Evolutionary conservation across 2,329 filamentous ascomycete species (phyloP).

Genomic region (Tolypocladium album): DNA sequence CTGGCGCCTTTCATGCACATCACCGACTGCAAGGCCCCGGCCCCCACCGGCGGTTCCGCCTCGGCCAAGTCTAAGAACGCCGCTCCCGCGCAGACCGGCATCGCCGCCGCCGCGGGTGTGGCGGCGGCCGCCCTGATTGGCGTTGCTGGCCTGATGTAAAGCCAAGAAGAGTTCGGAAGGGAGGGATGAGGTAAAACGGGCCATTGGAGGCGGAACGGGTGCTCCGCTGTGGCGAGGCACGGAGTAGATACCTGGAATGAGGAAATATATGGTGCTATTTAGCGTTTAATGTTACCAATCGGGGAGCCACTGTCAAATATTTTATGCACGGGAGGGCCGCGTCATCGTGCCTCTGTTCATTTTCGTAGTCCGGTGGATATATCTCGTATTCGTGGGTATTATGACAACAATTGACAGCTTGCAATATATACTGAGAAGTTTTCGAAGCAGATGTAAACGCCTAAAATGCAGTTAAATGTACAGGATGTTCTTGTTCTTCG

Average conservation of each 20-base stretch:
- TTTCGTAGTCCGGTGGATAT: too few species aligned
- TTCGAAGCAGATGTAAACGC: neutral
- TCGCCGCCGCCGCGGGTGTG: neutral
- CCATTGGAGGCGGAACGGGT: neutral
- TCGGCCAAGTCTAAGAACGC: neutral
- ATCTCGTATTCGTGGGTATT: neutral
- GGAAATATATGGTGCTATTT: neutral
- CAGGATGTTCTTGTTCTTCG: constrained; percentile 11
- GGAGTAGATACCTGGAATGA: neutral
- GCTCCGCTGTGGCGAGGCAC: neutral
- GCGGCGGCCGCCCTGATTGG: neutral
- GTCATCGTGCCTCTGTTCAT: too few species aligned
- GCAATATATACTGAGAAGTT: neutral
- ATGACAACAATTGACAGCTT: too few species aligned
- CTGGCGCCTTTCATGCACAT: neutral
- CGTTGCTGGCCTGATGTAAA: neutral
- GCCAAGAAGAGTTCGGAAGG: neutral
- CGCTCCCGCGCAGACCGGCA: neutral
- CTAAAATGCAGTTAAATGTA: constrained; percentile 9
- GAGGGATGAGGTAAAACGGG: neutral
- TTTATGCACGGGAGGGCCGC: neutral
- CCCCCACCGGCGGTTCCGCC: neutral
- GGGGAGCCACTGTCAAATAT: neutral
- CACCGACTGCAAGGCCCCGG: neutral
- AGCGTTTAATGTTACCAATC: neutral